Conservation (phyloP, 1,139 yeast species). For the Pichia sp. region DNA sequence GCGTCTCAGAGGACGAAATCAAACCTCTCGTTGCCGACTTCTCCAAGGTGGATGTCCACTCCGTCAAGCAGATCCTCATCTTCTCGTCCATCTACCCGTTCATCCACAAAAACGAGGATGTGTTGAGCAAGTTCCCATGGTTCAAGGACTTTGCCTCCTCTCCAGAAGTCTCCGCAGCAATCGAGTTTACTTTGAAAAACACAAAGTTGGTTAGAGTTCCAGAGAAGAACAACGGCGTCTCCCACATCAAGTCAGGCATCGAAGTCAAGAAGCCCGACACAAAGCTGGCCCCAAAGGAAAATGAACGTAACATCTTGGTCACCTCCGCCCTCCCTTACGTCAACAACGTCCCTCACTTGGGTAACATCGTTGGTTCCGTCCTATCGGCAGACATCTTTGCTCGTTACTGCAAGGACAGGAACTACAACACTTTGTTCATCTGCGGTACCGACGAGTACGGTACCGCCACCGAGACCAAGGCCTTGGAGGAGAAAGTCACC, state of each 20-base stretch:
- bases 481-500: constrained; percentile 84
- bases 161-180: constrained; percentile 38
- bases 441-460: constrained; percentile 99
- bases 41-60: constrained; percentile 19
- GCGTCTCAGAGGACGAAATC: constrained; percentile 9
- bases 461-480: constrained; percentile 98
- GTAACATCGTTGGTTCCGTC: constrained; percentile 93
- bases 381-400: constrained; percentile 92
- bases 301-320: constrained; percentile 73
- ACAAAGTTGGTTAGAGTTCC: constrained; percentile 44
- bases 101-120: constrained; percentile 22
- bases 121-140: constrained; percentile 34
- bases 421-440: constrained; percentile 76
- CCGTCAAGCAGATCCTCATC: constrained; percentile 43
- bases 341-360: constrained; percentile 96
- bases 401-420: constrained; percentile 84
- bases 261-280: constrained; percentile 37
- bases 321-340: constrained; percentile 98
- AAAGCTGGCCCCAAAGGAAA: constrained; percentile 15
- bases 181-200: constrained; percentile 37
- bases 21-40: constrained; percentile 9
- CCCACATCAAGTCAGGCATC: constrained; percentile 40
- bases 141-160: constrained; percentile 37
- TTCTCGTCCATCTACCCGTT: constrained; percentile 44
- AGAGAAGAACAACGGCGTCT: constrained; percentile 49